Evolutionary conservation across 805 yeast genomes (phyloP), one percentile per base, ranked within the genome.

Genomic region (Zygosaccharomyces gambellarensis): DNA sequence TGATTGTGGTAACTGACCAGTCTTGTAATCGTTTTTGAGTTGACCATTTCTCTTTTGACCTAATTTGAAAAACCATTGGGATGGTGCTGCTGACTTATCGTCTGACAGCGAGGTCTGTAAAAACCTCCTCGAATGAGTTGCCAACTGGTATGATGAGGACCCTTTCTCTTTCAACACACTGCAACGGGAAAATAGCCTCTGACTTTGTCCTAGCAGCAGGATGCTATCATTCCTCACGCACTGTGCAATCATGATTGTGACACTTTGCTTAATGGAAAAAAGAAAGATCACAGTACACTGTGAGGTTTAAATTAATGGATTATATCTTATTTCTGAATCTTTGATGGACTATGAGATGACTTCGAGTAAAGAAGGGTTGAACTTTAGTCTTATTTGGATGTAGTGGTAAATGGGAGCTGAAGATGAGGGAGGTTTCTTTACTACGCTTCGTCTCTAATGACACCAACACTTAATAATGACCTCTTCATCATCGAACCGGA

Each of bases 21-120:
- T n/a, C 27, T 30, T 23, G 27, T 27, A 28, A 21, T 29, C 36
- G 27, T 39, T 23, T 12, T 39, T 40, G 21, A 25, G 23, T 28
- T 23, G 39, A 14, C 41, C 48, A 36, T 46, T 39, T 32, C 46
- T 27, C 10, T 36, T 31, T 4, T 47, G 34, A 19, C 44, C 45
- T 22, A 46, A 46, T 6, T 36, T 39, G 25, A 48, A 51, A 27
- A 43, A 41, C 50, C 51, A 45, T 32, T 48, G 47, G 8, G 55
- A 30, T 2, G 50, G 45, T 11, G 45, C 29, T 30, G 51, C 30
- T 22, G 50, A n/a, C 14, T 36, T 40, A 8, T 52, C 55, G 14
- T 52, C 53, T 14, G 40, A 45, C 34, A 52, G 36, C 12, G 57
- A 49, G 3, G 57, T 54, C 27, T 50, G 57, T 23, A 54, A 19